Conservation (phyloP, 2,329 filamentous ascomycete species). For the Penicillium sp. region DNA sequence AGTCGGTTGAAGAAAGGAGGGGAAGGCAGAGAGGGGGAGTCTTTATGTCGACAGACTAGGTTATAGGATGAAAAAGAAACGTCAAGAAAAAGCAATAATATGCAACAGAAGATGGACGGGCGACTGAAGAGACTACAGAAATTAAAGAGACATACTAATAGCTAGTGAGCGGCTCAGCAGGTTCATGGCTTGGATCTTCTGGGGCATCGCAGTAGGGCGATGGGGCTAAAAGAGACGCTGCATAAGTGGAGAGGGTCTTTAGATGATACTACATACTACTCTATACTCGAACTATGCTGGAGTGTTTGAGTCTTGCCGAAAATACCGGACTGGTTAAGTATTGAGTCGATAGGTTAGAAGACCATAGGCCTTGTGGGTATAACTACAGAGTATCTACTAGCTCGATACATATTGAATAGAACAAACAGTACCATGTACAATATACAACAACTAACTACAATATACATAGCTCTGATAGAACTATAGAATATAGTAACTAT, state of each 20-base stretch:
- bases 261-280: neutral
- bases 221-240: neutral
- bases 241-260: neutral
- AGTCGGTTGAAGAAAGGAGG: constrained; percentile 30
- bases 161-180: neutral
- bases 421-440: neutral
- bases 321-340: neutral
- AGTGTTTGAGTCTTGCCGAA: neutral
- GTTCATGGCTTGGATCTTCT: neutral
- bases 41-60: neutral
- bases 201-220: neutral
- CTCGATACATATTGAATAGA: neutral
- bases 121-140: neutral
- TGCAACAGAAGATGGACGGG: neutral
- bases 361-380: neutral
- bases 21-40: constrained; percentile 22
- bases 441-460: too few relatives aligned
- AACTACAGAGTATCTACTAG: neutral
- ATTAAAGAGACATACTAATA: neutral
- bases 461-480: neutral
- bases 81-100: constrained; percentile 1
- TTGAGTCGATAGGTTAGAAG: neutral
- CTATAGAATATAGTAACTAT: neutral
- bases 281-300: neutral
- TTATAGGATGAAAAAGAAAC: neutral